Base-by-base conservation (phyloP, 2,329 filamentous ascomycete genomes). In the Aurifilum marmelostoma region DNA sequence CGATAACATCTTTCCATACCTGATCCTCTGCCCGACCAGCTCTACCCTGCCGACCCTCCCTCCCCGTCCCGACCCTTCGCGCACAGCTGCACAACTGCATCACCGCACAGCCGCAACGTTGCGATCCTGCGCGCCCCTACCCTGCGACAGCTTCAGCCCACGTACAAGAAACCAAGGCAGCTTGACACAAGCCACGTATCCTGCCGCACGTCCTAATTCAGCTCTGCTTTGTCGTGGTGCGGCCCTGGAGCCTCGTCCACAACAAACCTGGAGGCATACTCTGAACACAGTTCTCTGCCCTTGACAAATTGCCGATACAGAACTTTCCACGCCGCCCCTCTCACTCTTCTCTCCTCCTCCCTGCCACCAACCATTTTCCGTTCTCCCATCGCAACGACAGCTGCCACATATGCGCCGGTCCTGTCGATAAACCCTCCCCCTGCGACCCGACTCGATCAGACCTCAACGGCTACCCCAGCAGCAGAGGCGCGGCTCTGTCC, bases 401-500 rank as follows among this genome's bases (percentile, higher is more conserved):
- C 34, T 43, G 39, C 37, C 37, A 63, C 60, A 9, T 43, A n/a
- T 63, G 60, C 60, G 60, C 37, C 37, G 37, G 16, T 43, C 14
- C 60, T 43, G 24, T 63, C 37, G 37, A n/a, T 29, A 39, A 59
- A 32, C 29, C 60, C 60, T 47, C 2, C 12, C 24, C 24, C 39
- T 29, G 29, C 60, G 60, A 47, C 41, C 18, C 61, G 41, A 16
- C 41, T 7, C 41, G 66, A 54, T 34, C 54, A n/a, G 11, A 27
- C 39, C 32, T 63, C 58, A 43, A 27, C 43, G 34, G 47, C 39
- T 52, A 37, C 60, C 47, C 63, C 41, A 64, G 62, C 59, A 69
- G 67, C 69, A 69, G 69, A 68, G 69, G 69, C 67, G 67, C 73
- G 71, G 74, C 76, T 74, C 75, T 75, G 71, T 75, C 75, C 75